These are phyloP conservation scores for Neofusicoccum umdonicola DNA, from an alignment of 2,329 filamentous ascomycete genomes.

Conservation along the genomic window DNA sequence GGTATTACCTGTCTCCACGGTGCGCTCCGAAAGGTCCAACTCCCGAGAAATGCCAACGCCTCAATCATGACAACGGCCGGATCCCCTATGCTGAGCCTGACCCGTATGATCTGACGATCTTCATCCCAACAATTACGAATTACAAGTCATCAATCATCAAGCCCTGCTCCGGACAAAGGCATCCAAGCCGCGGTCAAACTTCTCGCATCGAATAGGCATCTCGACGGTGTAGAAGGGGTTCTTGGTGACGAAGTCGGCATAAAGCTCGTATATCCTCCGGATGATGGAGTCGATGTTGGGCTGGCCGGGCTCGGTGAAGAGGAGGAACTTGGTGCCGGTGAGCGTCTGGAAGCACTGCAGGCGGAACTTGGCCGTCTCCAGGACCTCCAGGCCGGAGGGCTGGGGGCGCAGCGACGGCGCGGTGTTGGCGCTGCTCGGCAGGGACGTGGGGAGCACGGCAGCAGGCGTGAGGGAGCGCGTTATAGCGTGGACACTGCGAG, in stretches of 20 bases:
- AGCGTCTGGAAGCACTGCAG: conserved; percentile 94
- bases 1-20: too few relatives aligned
- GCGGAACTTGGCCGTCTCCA: conserved; percentile 92
- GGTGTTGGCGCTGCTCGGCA: conserved; percentile 29
- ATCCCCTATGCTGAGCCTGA: not conserved
- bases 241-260: conserved; percentile 98
- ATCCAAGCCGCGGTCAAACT: conserved; percentile 82
- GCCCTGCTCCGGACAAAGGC: conserved; percentile 65
- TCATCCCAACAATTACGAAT: not conserved
- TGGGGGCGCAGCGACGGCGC: conserved; percentile 36
- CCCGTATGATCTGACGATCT: conserved; percentile 28
- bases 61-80: not conserved
- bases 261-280: conserved; percentile 86
- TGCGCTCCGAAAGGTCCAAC: not conserved
- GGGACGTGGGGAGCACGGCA: conserved; percentile 22
- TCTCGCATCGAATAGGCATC: conserved; percentile 94
- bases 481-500: conserved; percentile 61
- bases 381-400: conserved; percentile 79
- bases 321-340: conserved; percentile 90
- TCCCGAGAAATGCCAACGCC: not conserved
- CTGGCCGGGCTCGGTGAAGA: conserved; percentile 90
- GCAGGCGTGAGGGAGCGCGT: conserved; percentile 53
- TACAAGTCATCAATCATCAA: not conserved
- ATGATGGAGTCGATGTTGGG: conserved; percentile 83
- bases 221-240: conserved; percentile 98